These are phyloP conservation scores for Russula earlei DNA, from an alignment of 768 basidiomycete species.

Conservation along the genomic window DNA sequence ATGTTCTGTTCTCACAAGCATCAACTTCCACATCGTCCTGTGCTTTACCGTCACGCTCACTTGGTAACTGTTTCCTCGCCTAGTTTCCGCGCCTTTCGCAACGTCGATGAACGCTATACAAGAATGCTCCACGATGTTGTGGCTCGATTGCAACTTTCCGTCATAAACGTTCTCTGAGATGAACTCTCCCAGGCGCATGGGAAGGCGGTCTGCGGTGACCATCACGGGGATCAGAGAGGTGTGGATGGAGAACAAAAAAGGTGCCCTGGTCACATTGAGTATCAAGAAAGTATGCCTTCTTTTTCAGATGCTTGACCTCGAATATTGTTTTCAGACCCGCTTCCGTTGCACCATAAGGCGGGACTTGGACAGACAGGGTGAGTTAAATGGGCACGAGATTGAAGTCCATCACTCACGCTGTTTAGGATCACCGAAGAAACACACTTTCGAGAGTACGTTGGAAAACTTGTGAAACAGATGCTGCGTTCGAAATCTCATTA, in stretches of 20 bases:
- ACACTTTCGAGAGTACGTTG: conserved; percentile 33
- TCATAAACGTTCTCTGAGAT: conserved; percentile 39
- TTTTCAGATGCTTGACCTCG: conserved; percentile 34
- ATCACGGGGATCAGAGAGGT: background rate
- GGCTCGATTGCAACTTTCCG: conserved; percentile 31
- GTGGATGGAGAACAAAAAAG: background rate
- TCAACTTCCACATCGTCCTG: background rate
- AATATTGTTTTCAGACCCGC: conserved; percentile 38
- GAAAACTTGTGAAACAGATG: conserved; percentile 36
- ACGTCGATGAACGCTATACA: conserved; percentile 41
- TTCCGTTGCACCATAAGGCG: conserved; percentile 40
- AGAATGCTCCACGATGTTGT: conserved; percentile 26
- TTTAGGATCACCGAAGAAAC: conserved; percentile 46
- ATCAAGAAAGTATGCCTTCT: conserved; percentile 33
- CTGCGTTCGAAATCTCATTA: conserved; percentile 23
- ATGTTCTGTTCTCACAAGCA: background rate
- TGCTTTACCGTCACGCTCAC: background rate
- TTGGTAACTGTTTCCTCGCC: conserved; percentile 23
- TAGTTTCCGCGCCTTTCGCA: conserved; percentile 29
- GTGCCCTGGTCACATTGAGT: conserved; percentile 33
- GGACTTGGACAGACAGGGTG: conserved; percentile 30
- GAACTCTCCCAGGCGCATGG: conserved; percentile 37
- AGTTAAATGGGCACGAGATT: background rate
- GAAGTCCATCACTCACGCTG: conserved; percentile 32
- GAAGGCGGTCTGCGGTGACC: conserved; percentile 39